These are phyloP conservation scores for Pseudocercospora ulei DNA, from an alignment of 2,329 filamentous ascomycete genomes.

Conservation along the genomic window DNA sequence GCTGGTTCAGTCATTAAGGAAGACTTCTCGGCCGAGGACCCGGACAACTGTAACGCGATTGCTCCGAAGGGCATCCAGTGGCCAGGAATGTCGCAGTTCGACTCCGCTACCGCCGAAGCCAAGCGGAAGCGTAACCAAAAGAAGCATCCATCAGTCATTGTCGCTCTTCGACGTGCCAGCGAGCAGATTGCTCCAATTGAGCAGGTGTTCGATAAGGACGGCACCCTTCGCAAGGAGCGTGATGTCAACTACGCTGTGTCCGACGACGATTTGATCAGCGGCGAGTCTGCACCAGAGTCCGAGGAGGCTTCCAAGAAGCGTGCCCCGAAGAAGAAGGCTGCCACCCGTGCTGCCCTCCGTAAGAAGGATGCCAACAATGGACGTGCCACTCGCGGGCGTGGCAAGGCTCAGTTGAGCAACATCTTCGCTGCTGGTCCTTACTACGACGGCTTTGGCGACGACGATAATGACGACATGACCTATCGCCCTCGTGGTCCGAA, in stretches of 20 bases:
- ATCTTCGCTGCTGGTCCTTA: conserved; percentile 12
- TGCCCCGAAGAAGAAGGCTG: conserved; percentile 16
- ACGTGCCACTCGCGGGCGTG: conserved; percentile 20
- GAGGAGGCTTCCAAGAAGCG: conserved; percentile 27
- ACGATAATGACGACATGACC: conserved; percentile 30
- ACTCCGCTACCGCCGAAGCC: conserved; percentile 64
- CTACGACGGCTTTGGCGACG: conserved; percentile 20
- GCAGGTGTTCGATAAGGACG: conserved; percentile 49
- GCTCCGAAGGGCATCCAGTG: conserved; percentile 63
- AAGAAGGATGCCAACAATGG: conserved; percentile 29
- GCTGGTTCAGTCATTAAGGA: conserved; percentile 20
- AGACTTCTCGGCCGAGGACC: conserved; percentile 31
- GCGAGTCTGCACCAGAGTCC: conserved; percentile 30
- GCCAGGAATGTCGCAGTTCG: conserved; percentile 73
- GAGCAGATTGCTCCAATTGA: conserved; percentile 55
- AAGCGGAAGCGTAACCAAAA: conserved; percentile 67
- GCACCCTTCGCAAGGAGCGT: conserved; percentile 38
- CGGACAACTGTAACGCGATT: conserved; percentile 32
- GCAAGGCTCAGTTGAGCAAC: conserved; percentile 12
- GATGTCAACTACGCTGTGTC: conserved; percentile 40
- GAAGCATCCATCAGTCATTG: conserved; percentile 62
- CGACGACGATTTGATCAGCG: conserved; percentile 33
- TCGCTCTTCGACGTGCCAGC: conserved; percentile 56
- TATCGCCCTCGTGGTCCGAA: conserved; percentile 23
- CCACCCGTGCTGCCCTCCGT: conserved; percentile 21